Base-by-base conservation (phyloP, 2,329 filamentous ascomycete genomes). In the Xylariaceae sp. region DNA sequence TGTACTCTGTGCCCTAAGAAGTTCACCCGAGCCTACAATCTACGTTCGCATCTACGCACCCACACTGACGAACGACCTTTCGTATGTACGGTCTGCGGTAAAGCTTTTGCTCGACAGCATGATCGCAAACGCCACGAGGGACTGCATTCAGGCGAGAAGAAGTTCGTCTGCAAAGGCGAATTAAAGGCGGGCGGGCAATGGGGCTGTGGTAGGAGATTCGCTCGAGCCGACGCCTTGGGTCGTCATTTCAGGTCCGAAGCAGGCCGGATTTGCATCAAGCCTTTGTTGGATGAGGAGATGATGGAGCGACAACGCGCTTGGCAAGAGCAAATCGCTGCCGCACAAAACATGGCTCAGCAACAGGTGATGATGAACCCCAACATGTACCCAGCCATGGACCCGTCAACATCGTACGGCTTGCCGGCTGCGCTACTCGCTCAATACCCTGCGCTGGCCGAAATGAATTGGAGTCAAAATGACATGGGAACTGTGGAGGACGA, bases 61-160 rank as follows among this genome's bases (percentile, higher is more conserved):
- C 94, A 99, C 72, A 99, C 94, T 0, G 94, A 99, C 70, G 94
- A 99, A 78, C 85, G 94, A 52, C 94, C 94, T 0, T 99, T 97
- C 70, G 93, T 97, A 2, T 99, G 94, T 72, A 97, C 90, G 0
- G 91, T 97, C 7, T 99, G 94, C 67, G 90, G 91, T 55, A 99
- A 99, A 74, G 94, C 94, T 0, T 99, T 99, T 76, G 94, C 94
- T 4, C 88, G 94, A 30, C 94, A 99, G 72, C 94, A 99, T 72
- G 94, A 99, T 73, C 88, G 94, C 51, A 99, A 99, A 76, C 88
- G 94, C 45, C 94, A 99, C 74, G 94, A 99, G 76, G 92, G 93
- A 45, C 78, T 99, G 48, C 94, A 99, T 71, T 95, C 90, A 0
- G 94, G 94, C 48, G 94, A 99, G 77, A 99, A 97, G 84, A 97